Evolutionary conservation across 2,329 filamentous ascomycete genomes (phyloP).

Genomic region (Exophiala spinifera): DNA sequence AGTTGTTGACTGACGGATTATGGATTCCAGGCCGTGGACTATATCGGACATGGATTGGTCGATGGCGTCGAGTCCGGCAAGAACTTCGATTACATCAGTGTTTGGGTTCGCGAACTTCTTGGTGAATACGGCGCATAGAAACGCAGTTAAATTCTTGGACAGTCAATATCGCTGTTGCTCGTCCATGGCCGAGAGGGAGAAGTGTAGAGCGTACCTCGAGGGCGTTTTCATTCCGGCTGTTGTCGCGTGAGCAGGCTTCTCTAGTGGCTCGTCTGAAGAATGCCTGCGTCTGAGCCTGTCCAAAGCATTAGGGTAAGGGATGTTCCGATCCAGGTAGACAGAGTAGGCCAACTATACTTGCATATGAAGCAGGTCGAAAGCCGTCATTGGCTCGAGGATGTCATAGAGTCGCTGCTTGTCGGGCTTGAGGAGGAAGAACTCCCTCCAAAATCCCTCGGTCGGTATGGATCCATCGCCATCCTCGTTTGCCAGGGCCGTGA

Average conservation of each 20-base stretch:
- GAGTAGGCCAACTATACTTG: conserved; percentile 51
- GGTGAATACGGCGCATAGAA: conserved; percentile 74
- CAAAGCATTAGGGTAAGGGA: conserved; percentile 24
- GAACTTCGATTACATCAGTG: conserved; percentile 85
- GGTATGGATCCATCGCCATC: conserved; percentile 65
- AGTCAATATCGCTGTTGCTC: conserved; percentile 35
- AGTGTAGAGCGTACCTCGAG: conserved; percentile 63
- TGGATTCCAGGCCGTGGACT: conserved; percentile 74
- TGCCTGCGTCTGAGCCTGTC: conserved; percentile 65
- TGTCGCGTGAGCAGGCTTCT: conserved; percentile 61
- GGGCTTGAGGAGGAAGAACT: conserved; percentile 88
- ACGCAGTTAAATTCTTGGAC: conserved; percentile 79
- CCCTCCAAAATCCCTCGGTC: conserved; percentile 89
- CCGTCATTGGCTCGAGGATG: conserved; percentile 66
- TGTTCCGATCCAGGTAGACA: background rate
- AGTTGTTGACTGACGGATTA: conserved; percentile 71
- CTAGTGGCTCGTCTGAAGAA: conserved; percentile 72
- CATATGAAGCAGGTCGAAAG: conserved; percentile 71
- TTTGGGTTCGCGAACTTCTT: conserved; percentile 95
- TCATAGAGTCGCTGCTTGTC: conserved; percentile 66
- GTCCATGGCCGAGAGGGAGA: background rate
- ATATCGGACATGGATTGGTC: conserved; percentile 87
- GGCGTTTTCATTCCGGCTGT: conserved; percentile 69
- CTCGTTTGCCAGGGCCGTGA: conserved; percentile 50
- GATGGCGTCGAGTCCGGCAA: conserved; percentile 84